A percentile compares a stretch with the other conserved stretches of the same genome.
phyloP scores from a whole-genome alignment of 306 rosid species.

The Dryas octopetala region DNA sequence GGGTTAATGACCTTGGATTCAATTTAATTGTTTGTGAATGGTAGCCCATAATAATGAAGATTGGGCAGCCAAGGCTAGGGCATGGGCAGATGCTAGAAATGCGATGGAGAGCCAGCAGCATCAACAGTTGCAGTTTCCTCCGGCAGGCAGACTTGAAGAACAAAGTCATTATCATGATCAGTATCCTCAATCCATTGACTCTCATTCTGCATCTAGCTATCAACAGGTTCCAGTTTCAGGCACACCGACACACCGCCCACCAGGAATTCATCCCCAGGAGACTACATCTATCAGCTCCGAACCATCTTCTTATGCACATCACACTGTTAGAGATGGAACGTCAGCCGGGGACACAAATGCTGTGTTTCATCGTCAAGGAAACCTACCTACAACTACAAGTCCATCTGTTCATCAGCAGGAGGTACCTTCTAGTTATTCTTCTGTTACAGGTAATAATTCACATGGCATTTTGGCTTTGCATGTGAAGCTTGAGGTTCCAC shows the following conservation, averaged over 20 bases:
- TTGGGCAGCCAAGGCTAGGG: slow-evolving; percentile 97
- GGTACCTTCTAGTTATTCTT: slow-evolving; percentile 99
- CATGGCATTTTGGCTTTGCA: slow-evolving; percentile 51
- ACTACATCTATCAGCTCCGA: slow-evolving; percentile 48
- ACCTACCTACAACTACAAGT: slow-evolving; percentile 54
- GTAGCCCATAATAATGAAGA: slow-evolving; percentile 64
- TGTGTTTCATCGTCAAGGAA: slow-evolving; percentile 60
- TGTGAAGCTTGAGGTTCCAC: slow-evolving; percentile 52
- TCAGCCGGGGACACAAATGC: slow-evolving; percentile 50
- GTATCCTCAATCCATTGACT: slow-evolving; percentile 54
- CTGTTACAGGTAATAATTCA: slow-evolving; percentile 93
- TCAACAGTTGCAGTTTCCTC: slow-evolving; percentile 60
- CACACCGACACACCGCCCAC: slow-evolving; percentile 41
- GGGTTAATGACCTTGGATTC: neutral
- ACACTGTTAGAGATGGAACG: slow-evolving; percentile 51
- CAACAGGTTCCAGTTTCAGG: slow-evolving; percentile 69
- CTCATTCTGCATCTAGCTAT: slow-evolving; percentile 52
- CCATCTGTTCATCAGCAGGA: slow-evolving; percentile 95
- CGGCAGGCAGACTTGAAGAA: slow-evolving; percentile 64
- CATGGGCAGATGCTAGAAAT: slow-evolving; percentile 90
- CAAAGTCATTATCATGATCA: slow-evolving; percentile 73
- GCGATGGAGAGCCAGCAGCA: slow-evolving; percentile 79
- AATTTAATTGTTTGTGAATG: slow-evolving; percentile 5
- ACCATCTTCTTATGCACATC: slow-evolving; percentile 48
- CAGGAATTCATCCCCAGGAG: slow-evolving; percentile 55